Base-by-base conservation (phyloP, 805 yeast genomes). In the Zygosaccharomyces rouxii region DNA sequence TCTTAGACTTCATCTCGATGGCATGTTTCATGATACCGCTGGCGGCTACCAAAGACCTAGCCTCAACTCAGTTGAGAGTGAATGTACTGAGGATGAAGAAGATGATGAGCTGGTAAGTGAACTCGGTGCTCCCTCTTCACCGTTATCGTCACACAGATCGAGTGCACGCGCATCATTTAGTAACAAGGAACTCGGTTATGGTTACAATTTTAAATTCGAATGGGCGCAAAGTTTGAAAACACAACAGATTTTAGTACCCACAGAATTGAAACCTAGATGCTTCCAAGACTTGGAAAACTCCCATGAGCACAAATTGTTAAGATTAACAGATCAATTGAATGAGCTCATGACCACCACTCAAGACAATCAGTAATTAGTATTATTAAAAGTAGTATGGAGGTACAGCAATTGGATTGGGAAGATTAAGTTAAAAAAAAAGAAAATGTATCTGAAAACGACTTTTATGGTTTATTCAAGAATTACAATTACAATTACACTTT, bases 1-100 rank as follows among this genome's bases (percentile, higher is more conserved):
- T 23, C n/a, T 49, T 33, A 30, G 30, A 26, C 19, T 31, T 10
- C 49, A 49, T 16, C 40, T 49, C 2, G 42, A 45, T 6, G 44
- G 40, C 11, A 33, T 46, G 39, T 42, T 45, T 13, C 29, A 30
- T 18, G 38, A 30, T 14, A 37, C 40, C 13, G 49, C 31, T 19
- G 45, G 44, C 28, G 44, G 44, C 5, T 41, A 41, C 26, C 44
- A 29, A 19, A 28, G 35, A 29, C 16, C 37, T 13, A 16, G 33
- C 9, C 35, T 41, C 18, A 30, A 4, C 4, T 29, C 44, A 9
- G 35, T 29, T 10, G 44, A 28, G 14, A 29, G 33, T 23, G 44
- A 28, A 25, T 28, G 35, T 22, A 41, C 16, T 10, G 44, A 41
- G 11, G 22, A 41, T 9, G 44, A 39, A 26, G 33, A 16, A 25